Evolutionary conservation across 2,329 filamentous ascomycete species (phyloP), one percentile per base, ranked within the genome.

Genomic region (Chrysoporthe deuterocubensis): DNA sequence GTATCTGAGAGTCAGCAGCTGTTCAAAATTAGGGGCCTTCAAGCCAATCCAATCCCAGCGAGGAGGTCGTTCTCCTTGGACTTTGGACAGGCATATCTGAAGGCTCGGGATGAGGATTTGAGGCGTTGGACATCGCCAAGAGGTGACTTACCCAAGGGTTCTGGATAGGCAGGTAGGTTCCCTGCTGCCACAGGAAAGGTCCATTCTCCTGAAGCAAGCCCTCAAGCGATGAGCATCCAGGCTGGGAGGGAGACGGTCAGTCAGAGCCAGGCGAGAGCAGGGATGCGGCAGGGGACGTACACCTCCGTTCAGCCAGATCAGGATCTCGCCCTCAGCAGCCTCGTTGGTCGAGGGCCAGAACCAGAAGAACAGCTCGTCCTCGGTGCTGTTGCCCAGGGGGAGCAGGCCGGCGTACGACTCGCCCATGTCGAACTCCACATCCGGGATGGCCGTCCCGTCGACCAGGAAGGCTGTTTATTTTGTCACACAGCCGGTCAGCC

Each of bases 191-290:
- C 3, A 84, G 69, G 73, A 92, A 89, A 0, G 91, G 89, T 0
- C 92, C 91, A 72, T 93, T 93, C 72, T 93, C 90, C 62, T 91
- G 90, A 13, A 94, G 77, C 1, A 94, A 81, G 13, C 90, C 90
- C 71, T 87, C 84, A 8, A 92, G 82, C 1, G 88, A 90, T 44
- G 80, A 81, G 72, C 83, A 86, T 32, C 83, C 84, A 34, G 84
- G 84, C 78, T 83, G 56, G 14, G 50, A 93, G 76, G 26, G 2
- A 93, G 81, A 14, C 89, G 21, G 59, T 61, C 26, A 61, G 59
- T 46, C 83, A 9, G 91, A 82, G 2, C 87, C 90, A 48, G 79
- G 81, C 71, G 81, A 85, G n/a, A 81, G 82, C 16, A 6, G 14
- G 32, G 82, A 82, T 76, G 82, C 44, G 8, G 18, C 32, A 16